Percentiles rank a stretch among this genome's conserved stretches.
These are phyloP conservation scores for Chalara sp. DNA, from an alignment of 2,329 filamentous ascomycete species.

Conservation along the genomic window DNA sequence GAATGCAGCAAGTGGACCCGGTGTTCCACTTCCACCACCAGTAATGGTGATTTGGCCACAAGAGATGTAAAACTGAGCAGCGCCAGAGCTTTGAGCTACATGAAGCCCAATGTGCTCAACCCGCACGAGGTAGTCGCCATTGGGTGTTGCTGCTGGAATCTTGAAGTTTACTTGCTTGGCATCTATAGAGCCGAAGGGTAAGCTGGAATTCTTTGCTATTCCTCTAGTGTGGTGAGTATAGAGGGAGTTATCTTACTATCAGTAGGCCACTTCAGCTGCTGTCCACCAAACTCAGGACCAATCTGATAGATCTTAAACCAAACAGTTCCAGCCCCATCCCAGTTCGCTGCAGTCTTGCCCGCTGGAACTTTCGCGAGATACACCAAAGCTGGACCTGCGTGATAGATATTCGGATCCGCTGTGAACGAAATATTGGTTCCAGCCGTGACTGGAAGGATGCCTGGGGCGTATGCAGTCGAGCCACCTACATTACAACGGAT, in stretches of 20 bases:
- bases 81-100: slow-evolving; percentile 6
- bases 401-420: slow-evolving; percentile 20
- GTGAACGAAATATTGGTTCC: slow-evolving; percentile 16
- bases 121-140: slow-evolving; percentile 32
- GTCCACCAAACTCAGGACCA: slow-evolving; percentile 11
- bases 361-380: slow-evolving; percentile 21
- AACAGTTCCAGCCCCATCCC: slow-evolving; percentile 18
- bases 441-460: slow-evolving; percentile 14
- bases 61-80: slow-evolving; percentile 23
- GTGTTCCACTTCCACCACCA: slow-evolving; percentile 30
- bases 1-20: slow-evolving; percentile 28
- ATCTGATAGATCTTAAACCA: slow-evolving; percentile 24
- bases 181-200: too few relatives aligned
- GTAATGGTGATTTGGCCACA: slow-evolving; percentile 37
- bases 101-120: slow-evolving; percentile 28
- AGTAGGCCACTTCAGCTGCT: slow-evolving; percentile 17
- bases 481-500: slow-evolving; percentile 33
- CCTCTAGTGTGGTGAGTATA: too few relatives aligned
- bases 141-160: slow-evolving; percentile 29
- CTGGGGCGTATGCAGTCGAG: not conserved
- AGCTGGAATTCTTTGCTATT: too few relatives aligned
- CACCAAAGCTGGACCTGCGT: slow-evolving; percentile 19
- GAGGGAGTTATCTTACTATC: not conserved
- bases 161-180: slow-evolving; percentile 11
- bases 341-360: slow-evolving; percentile 17